phyloP scores from a whole-genome alignment of 345 rosid species.

The Populus simonii region DNA sequence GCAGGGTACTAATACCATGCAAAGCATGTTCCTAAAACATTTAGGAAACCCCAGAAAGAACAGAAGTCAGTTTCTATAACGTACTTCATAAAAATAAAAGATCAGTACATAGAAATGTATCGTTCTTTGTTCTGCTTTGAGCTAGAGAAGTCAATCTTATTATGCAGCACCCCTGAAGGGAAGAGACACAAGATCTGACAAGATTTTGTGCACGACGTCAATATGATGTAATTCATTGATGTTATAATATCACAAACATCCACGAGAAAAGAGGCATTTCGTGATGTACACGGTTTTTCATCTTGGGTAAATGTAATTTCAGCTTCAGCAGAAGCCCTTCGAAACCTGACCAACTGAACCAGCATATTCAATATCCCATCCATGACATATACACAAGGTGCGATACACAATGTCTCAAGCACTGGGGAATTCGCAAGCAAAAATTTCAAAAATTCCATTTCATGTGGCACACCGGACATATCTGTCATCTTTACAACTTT shows the following conservation, averaged over 20 bases:
- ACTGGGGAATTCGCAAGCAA: slow-evolving; percentile 65
- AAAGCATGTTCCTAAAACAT: neutral
- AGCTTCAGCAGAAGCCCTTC: slow-evolving; percentile 70
- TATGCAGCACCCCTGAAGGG: neutral
- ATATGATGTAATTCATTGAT: neutral
- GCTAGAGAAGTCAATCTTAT: neutral
- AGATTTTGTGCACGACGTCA: neutral
- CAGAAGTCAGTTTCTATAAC: neutral
- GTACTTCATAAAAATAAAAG: neutral
- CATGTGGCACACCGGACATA: slow-evolving; percentile 64
- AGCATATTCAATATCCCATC: slow-evolving; percentile 64
- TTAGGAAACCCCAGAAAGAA: neutral
- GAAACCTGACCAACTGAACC: slow-evolving; percentile 61
- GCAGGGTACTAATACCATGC: neutral
- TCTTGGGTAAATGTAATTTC: slow-evolving; percentile 62
- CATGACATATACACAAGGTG: slow-evolving; percentile 49
- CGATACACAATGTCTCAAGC: slow-evolving; percentile 55
- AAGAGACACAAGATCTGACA: neutral
- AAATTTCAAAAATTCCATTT: slow-evolving; percentile 76
- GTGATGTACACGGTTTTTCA: slow-evolving; percentile 21
- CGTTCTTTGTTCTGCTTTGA: neutral
- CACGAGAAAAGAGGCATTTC: neutral
- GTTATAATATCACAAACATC: neutral
- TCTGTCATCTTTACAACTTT: slow-evolving; percentile 67
- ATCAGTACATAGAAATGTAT: neutral